Base-by-base conservation (phyloP, 2,329 filamentous ascomycete species). In the Colletotrichum navitas region DNA sequence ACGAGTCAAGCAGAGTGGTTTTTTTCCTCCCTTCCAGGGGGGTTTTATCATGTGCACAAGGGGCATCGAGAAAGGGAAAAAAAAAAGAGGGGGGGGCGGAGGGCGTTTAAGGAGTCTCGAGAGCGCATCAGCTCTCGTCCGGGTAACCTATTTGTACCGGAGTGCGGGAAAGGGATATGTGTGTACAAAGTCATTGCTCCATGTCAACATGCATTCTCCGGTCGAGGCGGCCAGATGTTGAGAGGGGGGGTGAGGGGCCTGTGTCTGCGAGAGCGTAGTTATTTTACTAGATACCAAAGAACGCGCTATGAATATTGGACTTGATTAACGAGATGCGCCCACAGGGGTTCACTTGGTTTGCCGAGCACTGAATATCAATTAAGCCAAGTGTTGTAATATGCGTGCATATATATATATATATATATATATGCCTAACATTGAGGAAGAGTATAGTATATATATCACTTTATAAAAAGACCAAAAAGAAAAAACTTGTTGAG, bases 61-160 rank as follows among this genome's bases (percentile, higher is more conserved):
- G 54, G 36, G 32, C 14, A 47, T 61, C 26, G 21, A 60, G 21
- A 11, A 41, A 41, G n/a, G n/a, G 12, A 39, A 14, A 21, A 14
- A 21, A 41, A 43, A n/a, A 11, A 3, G 5, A 4, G 3, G 43
- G 43, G 18, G 7, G 21, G 18, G 18, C 5, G 21, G 21, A 21
- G 29, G 59, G 59, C 43, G 59, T 61, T 36, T 61, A 32, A 21
- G 59, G 59, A 49, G 21, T 61, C 43, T 49, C 12, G 29, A 49
- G 43, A 32, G n/a, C 43, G n/a, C 43, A 47, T 49, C 14, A 18
- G 21, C 16, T 45, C 18, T 29, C 29, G 8, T 34, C 51, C 21
- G 11, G 29, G 29, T 5, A 21, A 21, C 59, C 59, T 61, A 43
- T 36, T 12, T 24, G 21, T 47, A 24, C 21, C 10, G 21, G 45